These are phyloP conservation scores for Quercus mongolica DNA, from an alignment of 306 rosid species.

Conservation along the genomic window DNA sequence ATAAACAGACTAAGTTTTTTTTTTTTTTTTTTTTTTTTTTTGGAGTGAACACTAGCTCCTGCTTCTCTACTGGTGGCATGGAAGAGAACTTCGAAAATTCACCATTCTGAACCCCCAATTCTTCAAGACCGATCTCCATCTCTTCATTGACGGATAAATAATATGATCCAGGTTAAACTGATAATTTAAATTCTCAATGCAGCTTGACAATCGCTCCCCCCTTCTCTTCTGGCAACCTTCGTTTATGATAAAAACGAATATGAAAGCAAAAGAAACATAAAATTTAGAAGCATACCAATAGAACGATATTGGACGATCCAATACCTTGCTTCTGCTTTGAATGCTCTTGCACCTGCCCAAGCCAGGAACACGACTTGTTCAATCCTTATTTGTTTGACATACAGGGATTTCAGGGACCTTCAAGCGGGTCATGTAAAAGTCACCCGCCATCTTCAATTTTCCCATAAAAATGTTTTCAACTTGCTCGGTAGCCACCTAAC, in stretches of 20 bases:
- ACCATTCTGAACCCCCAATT: conserved; percentile 29
- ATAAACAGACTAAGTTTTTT: conserved; percentile 36
- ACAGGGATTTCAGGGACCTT: conserved; percentile 33
- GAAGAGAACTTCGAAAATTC: conserved; percentile 30
- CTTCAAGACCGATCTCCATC: conserved; percentile 26
- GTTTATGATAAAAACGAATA: conserved; percentile 55
- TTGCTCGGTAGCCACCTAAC: conserved; percentile 27
- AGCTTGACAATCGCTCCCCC: conserved; percentile 31
- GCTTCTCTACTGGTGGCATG: conserved; percentile 38
- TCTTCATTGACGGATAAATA: conserved; percentile 29
- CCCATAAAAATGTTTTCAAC: conserved; percentile 10
- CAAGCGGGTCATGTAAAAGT: conserved; percentile 38
- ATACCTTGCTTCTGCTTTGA: conserved; percentile 26
- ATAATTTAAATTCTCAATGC: conserved; percentile 24
- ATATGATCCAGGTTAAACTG: conserved; percentile 13
- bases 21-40: background rate
- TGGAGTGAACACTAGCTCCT: conserved; percentile 31
- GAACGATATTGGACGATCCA: conserved; percentile 43
- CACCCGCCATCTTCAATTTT: conserved; percentile 28
- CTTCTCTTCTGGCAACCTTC: conserved; percentile 35
- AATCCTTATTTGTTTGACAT: conserved; percentile 24
- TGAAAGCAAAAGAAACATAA: conserved; percentile 41
- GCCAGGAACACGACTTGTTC: conserved; percentile 27
- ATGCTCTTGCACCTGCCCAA: conserved; percentile 21
- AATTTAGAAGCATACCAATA: conserved; percentile 45